These are phyloP conservation scores for Mucor indicus DNA, from an alignment of 371 early-diverging fungal species.

Conservation along the genomic window DNA sequence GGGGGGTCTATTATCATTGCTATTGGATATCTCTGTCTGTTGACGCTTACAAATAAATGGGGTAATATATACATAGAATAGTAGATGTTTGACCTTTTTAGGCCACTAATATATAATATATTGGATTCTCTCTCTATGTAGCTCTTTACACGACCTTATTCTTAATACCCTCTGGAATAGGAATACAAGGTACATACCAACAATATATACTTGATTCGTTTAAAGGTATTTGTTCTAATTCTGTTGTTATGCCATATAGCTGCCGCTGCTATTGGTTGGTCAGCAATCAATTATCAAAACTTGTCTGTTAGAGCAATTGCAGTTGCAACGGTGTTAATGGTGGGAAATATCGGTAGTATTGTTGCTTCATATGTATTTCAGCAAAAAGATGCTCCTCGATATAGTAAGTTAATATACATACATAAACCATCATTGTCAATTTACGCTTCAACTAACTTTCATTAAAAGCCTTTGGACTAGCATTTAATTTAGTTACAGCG, in stretches of 20 bases:
- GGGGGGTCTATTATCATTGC: slow-evolving; percentile 22
- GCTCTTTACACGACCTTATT: slow-evolving; percentile 15
- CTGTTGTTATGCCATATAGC: slow-evolving; percentile 11
- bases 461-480: slow-evolving; percentile 15
- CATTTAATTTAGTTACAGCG: slow-evolving; percentile 15
- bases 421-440: too few species aligned
- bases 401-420: slow-evolving; percentile 12
- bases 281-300: slow-evolving; percentile 25
- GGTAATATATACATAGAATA: slow-evolving; percentile 18
- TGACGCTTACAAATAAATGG: slow-evolving; percentile 20
- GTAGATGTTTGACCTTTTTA: too few species aligned
- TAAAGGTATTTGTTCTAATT: background rate
- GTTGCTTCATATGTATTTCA: slow-evolving; percentile 29
- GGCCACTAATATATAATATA: too few species aligned
- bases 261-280: slow-evolving; percentile 26
- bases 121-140: too few species aligned
- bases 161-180: slow-evolving; percentile 22
- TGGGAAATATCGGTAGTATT: slow-evolving; percentile 29
- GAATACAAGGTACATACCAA: slow-evolving; percentile 24
- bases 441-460: background rate
- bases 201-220: background rate
- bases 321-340: slow-evolving; percentile 20
- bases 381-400: slow-evolving; percentile 20
- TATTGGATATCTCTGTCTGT: slow-evolving; percentile 17
- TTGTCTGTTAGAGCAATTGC: slow-evolving; percentile 26